Base-by-base conservation (phyloP, 768 basidiomycete species). In the Hericium erinaceus region DNA sequence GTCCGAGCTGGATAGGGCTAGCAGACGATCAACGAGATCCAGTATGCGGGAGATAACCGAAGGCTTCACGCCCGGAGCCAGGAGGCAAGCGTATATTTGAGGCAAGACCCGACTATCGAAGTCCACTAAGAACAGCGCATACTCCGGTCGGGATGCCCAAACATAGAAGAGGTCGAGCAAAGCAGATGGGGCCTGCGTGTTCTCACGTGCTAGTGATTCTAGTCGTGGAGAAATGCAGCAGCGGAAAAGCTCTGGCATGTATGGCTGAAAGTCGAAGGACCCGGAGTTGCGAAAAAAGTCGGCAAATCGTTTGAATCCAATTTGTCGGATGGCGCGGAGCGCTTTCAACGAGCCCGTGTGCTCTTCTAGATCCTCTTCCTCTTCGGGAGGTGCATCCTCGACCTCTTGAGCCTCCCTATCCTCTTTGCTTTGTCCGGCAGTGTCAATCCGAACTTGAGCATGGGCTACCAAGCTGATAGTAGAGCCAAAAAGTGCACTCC, bases 151-250 rank as follows among this genome's bases (percentile, higher is more conserved):
- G 15, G 75, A 68, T 0, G 90, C 81, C 89, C 94, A 95, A 6
- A 79, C 73, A 58, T 83, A 79, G 71, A 97, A 89, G 20, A 98
- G 75, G 40, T 97, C 93, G 46, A 99, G 73, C 16, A 95, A 75
- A 0, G 90, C 84, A 0, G 94, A 95, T 0, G 95, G 94, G 0
- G 91, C 80, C 68, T 98, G 95, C 0, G 88, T 91, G 64, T 95
- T 98, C 70, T 98, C 97, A 46, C 72, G 76, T 58, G 88, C 85
- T 24, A 98, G 75, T 3, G 73, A 69, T 0, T 81, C 73, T 22
- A 99, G 76, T 6, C 97, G 88, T 0, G 95, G 94, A 0, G 87
- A 82, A 64, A 98, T 87, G 73, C 91, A 81, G 0, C 80, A 72
- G 1, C 74, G 58, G 72, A 92, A 98, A 9, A 83, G 80, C 6